Evolutionary conservation across 768 basidiomycete species (phyloP).

Genomic region (Macrolepiota dolichaula): DNA sequence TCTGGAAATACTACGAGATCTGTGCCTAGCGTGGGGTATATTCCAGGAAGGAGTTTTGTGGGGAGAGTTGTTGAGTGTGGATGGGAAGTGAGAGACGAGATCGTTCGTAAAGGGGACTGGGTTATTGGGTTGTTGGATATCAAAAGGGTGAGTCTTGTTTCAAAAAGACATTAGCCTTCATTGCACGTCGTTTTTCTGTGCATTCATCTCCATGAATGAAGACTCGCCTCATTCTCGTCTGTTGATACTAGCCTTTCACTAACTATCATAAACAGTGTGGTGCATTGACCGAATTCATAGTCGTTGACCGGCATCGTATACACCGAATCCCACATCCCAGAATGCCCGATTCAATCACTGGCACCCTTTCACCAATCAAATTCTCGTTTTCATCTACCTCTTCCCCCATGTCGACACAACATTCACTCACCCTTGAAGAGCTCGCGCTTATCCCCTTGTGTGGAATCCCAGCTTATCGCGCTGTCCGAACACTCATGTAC

Average conservation of each 20-base stretch:
- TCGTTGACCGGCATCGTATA: conserved; percentile 75
- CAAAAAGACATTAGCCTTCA: background rate
- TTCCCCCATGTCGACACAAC: conserved; percentile 15
- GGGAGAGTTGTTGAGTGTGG: conserved; percentile 83
- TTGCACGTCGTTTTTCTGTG: background rate
- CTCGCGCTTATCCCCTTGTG: conserved; percentile 77
- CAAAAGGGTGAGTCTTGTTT: conserved; percentile 58
- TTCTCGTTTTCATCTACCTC: conserved; percentile 19
- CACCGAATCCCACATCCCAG: conserved; percentile 68
- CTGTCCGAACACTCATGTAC: conserved; percentile 63
- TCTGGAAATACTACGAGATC: conserved; percentile 13
- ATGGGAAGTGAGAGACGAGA: conserved; percentile 70
- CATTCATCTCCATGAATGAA: conserved; percentile 8
- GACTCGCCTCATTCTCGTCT: conserved; percentile 4
- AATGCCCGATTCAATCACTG: conserved; percentile 1
- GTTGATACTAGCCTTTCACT: background rate
- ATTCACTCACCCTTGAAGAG: conserved; percentile 54
- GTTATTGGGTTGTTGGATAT: conserved; percentile 79
- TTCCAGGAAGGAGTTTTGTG: conserved; percentile 86
- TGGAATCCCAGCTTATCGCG: conserved; percentile 81
- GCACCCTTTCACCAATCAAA: background rate
- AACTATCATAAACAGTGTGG: conserved; percentile 54
- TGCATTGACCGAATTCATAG: conserved; percentile 85
- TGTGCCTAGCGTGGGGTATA: conserved; percentile 58
- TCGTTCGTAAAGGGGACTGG: conserved; percentile 77